Conservation (phyloP, 176 grass and related monocot species). For the Carex pumila region DNA sequence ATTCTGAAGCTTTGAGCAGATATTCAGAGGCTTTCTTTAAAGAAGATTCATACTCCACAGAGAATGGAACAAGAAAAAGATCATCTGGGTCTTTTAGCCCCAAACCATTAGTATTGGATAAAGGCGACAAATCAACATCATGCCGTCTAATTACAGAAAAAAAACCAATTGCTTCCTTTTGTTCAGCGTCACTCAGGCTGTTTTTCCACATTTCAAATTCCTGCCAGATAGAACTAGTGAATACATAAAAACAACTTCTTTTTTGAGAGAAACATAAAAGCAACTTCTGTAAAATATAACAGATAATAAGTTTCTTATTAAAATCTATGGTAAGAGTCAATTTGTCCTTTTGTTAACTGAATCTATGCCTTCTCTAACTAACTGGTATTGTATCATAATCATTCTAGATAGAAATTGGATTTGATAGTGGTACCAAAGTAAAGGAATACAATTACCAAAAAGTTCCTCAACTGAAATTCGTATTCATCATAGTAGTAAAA, state of each 20-base stretch:
- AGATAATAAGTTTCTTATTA: neutral
- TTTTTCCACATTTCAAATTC: constrained; percentile 90
- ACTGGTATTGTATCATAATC: neutral
- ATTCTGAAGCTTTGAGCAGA: constrained; percentile 61
- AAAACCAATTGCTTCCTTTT: constrained; percentile 70
- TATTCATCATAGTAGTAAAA: neutral
- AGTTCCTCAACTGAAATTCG: neutral
- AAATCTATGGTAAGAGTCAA: neutral
- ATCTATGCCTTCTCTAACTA: neutral
- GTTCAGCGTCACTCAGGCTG: constrained; percentile 41
- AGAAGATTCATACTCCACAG: constrained; percentile 57
- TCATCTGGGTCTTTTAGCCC: constrained; percentile 45
- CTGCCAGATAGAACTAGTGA: constrained; percentile 31
- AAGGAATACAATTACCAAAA: neutral
- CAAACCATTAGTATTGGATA: constrained; percentile 12
- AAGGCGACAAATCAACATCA: constrained; percentile 23
- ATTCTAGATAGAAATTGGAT: neutral
- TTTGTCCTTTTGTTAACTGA: neutral
- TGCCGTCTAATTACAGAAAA: constrained; percentile 69
- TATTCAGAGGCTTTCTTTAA: constrained; percentile 62
- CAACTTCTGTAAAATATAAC: constrained; percentile 18
- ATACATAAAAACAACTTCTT: neutral
- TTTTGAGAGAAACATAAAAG: neutral
- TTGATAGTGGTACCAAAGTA: neutral
- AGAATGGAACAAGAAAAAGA: constrained; percentile 79